Evolutionary conservation across 2,329 filamentous ascomycete genomes (phyloP).

Genomic region (Penicillium digitatum): DNA sequence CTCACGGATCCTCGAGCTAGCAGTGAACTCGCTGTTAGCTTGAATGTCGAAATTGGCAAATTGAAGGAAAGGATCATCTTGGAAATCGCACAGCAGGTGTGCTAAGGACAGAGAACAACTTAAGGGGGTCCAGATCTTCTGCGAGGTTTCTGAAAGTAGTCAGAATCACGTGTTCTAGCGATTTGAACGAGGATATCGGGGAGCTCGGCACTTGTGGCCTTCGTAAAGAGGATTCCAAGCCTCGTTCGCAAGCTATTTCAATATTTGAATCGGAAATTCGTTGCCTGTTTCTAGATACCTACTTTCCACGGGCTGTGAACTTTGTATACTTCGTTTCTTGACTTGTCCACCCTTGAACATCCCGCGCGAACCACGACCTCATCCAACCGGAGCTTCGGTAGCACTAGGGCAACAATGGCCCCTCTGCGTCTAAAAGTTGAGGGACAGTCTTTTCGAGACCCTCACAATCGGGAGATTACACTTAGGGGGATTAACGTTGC

Average conservation of each 20-base stretch:
- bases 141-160: background rate
- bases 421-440: conserved; percentile 76
- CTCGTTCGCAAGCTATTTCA: background rate
- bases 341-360: background rate
- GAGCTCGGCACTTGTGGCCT: background rate
- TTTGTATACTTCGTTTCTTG: background rate
- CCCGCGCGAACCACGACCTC: background rate
- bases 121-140: background rate
- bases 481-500: conserved; percentile 93
- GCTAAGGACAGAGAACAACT: background rate
- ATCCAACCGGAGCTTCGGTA: background rate
- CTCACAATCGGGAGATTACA: conserved; percentile 75
- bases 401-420: conserved; percentile 54
- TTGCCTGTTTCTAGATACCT: background rate
- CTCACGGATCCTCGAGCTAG: background rate
- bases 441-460: conserved; percentile 77
- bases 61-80: background rate
- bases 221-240: background rate
- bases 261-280: background rate
- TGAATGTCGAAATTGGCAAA: background rate
- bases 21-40: background rate
- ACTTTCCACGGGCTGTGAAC: background rate
- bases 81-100: background rate
- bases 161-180: background rate
- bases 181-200: background rate